Evolutionary conservation across 2,329 filamentous ascomycete species (phyloP).

Genomic region (Pestalotiopsis fici): DNA sequence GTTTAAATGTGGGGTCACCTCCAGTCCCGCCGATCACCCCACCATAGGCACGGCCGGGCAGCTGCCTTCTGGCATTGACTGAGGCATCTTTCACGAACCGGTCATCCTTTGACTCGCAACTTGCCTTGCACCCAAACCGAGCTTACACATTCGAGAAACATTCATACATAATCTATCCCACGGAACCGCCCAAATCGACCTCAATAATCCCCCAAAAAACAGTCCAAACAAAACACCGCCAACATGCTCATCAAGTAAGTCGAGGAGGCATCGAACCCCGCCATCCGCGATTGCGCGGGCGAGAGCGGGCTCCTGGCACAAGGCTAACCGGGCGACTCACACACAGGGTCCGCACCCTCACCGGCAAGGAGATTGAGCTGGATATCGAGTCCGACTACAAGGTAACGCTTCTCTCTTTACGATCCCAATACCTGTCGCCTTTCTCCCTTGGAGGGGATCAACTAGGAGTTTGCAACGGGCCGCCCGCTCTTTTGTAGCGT

Average conservation of each 20-base stretch:
- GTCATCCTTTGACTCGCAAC: not conserved
- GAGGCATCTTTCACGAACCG: not conserved
- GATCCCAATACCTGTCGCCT: too few relatives aligned
- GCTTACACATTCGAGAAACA: not conserved
- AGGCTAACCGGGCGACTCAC: constrained; percentile 11
- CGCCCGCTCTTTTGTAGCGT: too few relatives aligned
- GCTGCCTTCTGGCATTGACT: not conserved
- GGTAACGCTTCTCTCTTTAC: constrained; percentile 50
- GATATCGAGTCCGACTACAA: constrained; percentile 95
- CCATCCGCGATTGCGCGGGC: not conserved
- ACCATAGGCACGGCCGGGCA: constrained; percentile 6
- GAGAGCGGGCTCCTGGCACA: not conserved
- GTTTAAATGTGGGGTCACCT: not conserved
- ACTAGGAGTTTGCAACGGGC: too few relatives aligned
- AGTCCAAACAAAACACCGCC: constrained; percentile 12
- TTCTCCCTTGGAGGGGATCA: too few relatives aligned
- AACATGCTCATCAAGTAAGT: constrained; percentile 56
- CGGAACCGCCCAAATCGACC: not conserved
- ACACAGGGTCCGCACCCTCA: constrained; percentile 88
- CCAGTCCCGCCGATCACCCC: not conserved
- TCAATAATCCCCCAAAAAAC: not conserved
- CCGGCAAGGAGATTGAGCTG: constrained; percentile 98
- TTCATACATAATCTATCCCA: not conserved
- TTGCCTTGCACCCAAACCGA: not conserved
- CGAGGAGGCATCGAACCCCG: not conserved